Conservation (phyloP, 192 early-diverging fungal species). For the Funneliformis geosporum region DNA sequence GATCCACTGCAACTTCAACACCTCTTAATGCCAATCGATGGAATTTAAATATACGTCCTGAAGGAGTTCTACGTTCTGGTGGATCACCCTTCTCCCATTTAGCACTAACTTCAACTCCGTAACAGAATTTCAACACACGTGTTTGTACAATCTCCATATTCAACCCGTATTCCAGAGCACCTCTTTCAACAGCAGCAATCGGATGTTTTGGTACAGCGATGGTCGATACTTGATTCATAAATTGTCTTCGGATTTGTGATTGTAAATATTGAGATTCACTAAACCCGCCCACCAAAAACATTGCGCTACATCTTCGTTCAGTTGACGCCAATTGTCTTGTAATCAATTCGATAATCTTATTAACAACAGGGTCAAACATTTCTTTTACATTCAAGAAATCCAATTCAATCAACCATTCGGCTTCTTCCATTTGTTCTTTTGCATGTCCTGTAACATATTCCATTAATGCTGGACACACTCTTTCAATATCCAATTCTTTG, state of each 20-base stretch:
- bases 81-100: conserved; percentile 22
- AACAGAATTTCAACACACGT: conserved; percentile 26
- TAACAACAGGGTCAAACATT: conserved; percentile 60
- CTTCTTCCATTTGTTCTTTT: conserved; percentile 48
- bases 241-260: conserved; percentile 48
- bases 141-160: conserved; percentile 28
- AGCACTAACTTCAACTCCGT: conserved; percentile 24
- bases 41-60: conserved; percentile 7
- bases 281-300: conserved; percentile 61
- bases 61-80: conserved; percentile 17
- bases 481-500: conserved; percentile 27
- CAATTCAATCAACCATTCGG: conserved; percentile 50
- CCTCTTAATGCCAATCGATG: conserved; percentile 26
- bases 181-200: conserved; percentile 54
- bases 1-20: conserved; percentile 26
- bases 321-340: conserved; percentile 53
- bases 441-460: conserved; percentile 36
- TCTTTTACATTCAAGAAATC: conserved; percentile 51
- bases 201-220: conserved; percentile 58
- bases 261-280: conserved; percentile 54
- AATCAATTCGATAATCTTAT: conserved; percentile 54
- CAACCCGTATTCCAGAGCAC: conserved; percentile 37
- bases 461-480: conserved; percentile 30
- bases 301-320: conserved; percentile 44
- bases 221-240: conserved; percentile 41